These are phyloP conservation scores for Penicillium ochrochloron DNA, from an alignment of 495 filamentous ascomycete species.

Conservation along the genomic window DNA sequence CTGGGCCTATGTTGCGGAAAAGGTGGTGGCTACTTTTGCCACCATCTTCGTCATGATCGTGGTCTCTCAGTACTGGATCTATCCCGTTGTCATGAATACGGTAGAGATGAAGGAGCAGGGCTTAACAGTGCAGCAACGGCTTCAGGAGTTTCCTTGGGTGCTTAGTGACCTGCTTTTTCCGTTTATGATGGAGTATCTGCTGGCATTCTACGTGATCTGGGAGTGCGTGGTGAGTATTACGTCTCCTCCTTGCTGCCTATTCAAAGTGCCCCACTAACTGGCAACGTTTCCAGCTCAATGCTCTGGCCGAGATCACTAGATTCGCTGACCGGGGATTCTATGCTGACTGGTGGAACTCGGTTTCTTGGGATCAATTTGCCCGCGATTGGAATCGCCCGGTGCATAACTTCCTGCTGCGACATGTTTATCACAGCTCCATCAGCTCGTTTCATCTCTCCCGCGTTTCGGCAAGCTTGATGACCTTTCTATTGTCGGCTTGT, in stretches of 20 bases:
- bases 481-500: conserved; percentile 70
- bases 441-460: conserved; percentile 69
- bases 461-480: conserved; percentile 71
- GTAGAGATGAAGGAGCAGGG: conserved; percentile 66
- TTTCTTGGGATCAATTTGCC: conserved; percentile 61
- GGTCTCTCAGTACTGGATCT: conserved; percentile 55
- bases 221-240: conserved; percentile 60
- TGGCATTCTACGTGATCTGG: conserved; percentile 72
- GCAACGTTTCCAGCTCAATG: conserved; percentile 55
- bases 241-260: neutral
- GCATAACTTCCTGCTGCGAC: conserved; percentile 71
- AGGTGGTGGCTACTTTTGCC: conserved; percentile 67
- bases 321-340: conserved; percentile 83
- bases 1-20: conserved; percentile 74
- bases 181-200: conserved; percentile 74
- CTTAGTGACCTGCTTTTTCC: conserved; percentile 73
- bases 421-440: conserved; percentile 77
- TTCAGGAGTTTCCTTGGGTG: conserved; percentile 70
- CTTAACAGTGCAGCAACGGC: conserved; percentile 59
- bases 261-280: neutral
- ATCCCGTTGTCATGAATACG: conserved; percentile 69
- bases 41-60: conserved; percentile 54
- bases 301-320: conserved; percentile 70
- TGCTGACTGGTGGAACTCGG: conserved; percentile 70
- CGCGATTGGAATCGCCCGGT: conserved; percentile 77